These are phyloP conservation scores for Flueggea neowawraea DNA, from an alignment of 441 rosid genomes.

Conservation along the genomic window DNA sequence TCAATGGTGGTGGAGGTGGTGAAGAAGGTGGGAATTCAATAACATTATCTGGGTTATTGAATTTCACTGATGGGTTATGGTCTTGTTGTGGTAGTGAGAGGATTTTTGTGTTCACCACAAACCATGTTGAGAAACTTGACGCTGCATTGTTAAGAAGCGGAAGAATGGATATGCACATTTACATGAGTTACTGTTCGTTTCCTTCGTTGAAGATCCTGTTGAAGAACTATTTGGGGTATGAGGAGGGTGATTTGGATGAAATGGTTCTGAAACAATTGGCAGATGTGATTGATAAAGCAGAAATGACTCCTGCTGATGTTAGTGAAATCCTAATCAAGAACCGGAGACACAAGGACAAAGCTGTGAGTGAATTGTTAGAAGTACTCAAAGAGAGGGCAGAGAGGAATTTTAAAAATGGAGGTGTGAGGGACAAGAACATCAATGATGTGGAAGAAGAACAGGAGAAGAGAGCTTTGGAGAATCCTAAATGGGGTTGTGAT, in stretches of 20 bases:
- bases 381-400: constrained; percentile 45
- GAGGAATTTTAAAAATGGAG: constrained; percentile 21
- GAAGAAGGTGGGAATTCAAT: constrained; percentile 55
- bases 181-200: constrained; percentile 73
- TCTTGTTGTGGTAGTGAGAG: constrained; percentile 95
- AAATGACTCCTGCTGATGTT: constrained; percentile 92
- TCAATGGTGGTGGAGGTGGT: constrained; percentile 18
- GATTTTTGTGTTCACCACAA: constrained; percentile 90
- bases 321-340: constrained; percentile 81
- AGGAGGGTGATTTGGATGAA: constrained; percentile 26
- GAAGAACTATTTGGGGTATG: constrained; percentile 55
- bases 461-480: constrained; percentile 69
- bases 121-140: constrained; percentile 82
- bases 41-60: constrained; percentile 80
- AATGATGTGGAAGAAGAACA: constrained; percentile 49
- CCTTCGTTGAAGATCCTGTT: constrained; percentile 63
- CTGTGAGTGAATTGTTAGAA: constrained; percentile 53
- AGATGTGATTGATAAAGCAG: constrained; percentile 47
- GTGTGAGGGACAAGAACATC: constrained; percentile 4
- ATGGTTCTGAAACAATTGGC: constrained; percentile 36
- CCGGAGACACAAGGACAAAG: constrained; percentile 44
- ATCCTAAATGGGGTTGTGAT: constrained; percentile 38
- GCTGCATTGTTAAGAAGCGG: constrained; percentile 86
- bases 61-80: constrained; percentile 95
- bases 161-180: constrained; percentile 93